phyloP scores from a whole-genome alignment of 73 alveolate species.

The Paramecium sexaurelia region DNA sequence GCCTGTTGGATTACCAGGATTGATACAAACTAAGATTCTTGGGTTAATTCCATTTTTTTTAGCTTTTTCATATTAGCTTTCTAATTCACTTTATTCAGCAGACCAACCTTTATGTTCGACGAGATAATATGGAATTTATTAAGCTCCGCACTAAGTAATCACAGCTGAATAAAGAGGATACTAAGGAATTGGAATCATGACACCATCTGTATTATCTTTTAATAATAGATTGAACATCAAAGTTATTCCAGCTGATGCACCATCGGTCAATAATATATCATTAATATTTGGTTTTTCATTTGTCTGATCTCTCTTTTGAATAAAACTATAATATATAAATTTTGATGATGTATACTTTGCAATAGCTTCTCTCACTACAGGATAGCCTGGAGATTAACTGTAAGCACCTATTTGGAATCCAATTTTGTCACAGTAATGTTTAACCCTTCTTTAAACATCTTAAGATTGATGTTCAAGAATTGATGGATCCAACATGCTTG shows the following conservation, averaged over 20 bases:
- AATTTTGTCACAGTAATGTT: not conserved
- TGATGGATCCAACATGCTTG: not conserved
- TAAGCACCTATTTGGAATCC: constrained; percentile 24
- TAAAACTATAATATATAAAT: not conserved
- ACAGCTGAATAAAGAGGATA: constrained; percentile 97
- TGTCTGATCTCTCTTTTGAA: constrained; percentile 40
- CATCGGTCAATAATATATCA: constrained; percentile 60
- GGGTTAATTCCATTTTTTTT: constrained; percentile 78
- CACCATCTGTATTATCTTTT: constrained; percentile 73
- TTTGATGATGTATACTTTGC: not conserved
- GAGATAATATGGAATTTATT: constrained; percentile 85
- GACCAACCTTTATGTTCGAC: constrained; percentile 94
- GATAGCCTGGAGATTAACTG: constrained; percentile 16
- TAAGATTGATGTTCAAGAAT: not conserved
- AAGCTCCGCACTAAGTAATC: constrained; percentile 84
- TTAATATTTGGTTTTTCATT: not conserved
- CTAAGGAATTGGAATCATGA: constrained; percentile 94
- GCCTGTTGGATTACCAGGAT: constrained; percentile 99
- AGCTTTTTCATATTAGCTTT: constrained; percentile 68
- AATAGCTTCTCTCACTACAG: constrained; percentile 38
- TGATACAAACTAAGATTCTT: constrained; percentile 86
- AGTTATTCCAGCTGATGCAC: constrained; percentile 65
- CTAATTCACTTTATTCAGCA: constrained; percentile 72
- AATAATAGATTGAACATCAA: constrained; percentile 28
- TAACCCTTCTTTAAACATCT: constrained; percentile 48